Percentiles rank a stretch among this genome's conserved stretches.
phyloP scores from a whole-genome alignment of 140 eudicot genomes.

The Cichorium intybus region DNA sequence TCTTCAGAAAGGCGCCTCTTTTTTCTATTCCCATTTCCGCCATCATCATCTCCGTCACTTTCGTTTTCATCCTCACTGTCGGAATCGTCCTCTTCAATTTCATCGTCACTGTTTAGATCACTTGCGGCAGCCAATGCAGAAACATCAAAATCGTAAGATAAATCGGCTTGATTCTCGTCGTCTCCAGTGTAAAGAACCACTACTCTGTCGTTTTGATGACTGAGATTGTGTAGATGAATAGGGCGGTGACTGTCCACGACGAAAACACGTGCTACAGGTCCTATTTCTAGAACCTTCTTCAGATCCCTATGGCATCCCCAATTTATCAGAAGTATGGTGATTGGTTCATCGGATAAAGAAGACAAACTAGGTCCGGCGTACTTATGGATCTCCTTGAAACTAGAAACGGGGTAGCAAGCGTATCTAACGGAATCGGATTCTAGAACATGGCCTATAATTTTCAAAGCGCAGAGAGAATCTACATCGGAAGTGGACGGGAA shows the following conservation, averaged over 20 bases:
- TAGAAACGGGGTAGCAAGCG: slow-evolving; percentile 86
- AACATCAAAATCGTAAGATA: slow-evolving; percentile 64
- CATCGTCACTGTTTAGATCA: slow-evolving; percentile 80
- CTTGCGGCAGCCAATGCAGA: slow-evolving; percentile 68
- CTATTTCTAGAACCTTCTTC: slow-evolving; percentile 49
- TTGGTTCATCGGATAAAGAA: slow-evolving; percentile 42
- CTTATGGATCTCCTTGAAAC: slow-evolving; percentile 75
- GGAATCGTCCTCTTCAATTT: slow-evolving; percentile 46
- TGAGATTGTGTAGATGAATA: slow-evolving; percentile 83
- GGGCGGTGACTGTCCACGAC: slow-evolving; percentile 95
- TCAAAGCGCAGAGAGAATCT: slow-evolving; percentile 81
- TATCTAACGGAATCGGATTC: slow-evolving; percentile 93
- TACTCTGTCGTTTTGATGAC: slow-evolving; percentile 61
- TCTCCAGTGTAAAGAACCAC: slow-evolving; percentile 74
- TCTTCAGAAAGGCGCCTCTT: slow-evolving; percentile 54
- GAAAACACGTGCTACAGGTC: slow-evolving; percentile 59
- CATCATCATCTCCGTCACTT: slow-evolving; percentile 40
- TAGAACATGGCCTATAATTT: slow-evolving; percentile 69
- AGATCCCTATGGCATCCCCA: slow-evolving; percentile 98
- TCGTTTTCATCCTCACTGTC: slow-evolving; percentile 54
- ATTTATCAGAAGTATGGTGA: slow-evolving; percentile 75
- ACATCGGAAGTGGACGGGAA: slow-evolving; percentile 92
- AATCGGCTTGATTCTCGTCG: slow-evolving; percentile 81
- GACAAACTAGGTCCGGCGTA: slow-evolving; percentile 56
- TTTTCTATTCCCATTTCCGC: slow-evolving; percentile 38